These are phyloP conservation scores for Cystobasidium onofrii DNA, from an alignment of 768 basidiomycete species.

Conservation along the genomic window DNA sequence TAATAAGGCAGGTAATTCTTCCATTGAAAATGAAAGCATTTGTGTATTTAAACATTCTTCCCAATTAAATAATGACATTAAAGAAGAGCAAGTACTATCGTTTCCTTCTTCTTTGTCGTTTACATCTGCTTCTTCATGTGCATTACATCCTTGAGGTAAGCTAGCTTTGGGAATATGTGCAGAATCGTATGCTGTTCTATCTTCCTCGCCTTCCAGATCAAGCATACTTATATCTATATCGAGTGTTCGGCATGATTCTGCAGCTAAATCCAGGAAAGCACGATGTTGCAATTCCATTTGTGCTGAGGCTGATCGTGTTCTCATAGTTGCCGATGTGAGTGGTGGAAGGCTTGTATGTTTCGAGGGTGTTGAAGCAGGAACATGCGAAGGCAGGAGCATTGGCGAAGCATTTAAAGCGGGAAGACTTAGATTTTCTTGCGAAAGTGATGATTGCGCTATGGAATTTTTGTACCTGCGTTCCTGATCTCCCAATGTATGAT, in stretches of 20 bases:
- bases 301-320: background rate
- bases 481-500: too few species aligned
- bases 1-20: constrained; percentile 69
- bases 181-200: background rate
- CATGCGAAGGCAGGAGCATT: background rate
- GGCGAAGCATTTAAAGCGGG: background rate
- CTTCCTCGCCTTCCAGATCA: constrained; percentile 21
- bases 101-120: constrained; percentile 49
- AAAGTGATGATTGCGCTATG: too few species aligned
- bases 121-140: constrained; percentile 1
- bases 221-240: constrained; percentile 57
- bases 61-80: constrained; percentile 38
- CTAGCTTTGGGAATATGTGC: background rate
- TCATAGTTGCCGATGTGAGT: background rate
- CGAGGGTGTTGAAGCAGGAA: background rate
- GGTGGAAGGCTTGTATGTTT: constrained; percentile 23
- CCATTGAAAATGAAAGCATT: constrained; percentile 88
- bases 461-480: too few species aligned
- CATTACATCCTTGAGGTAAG: background rate
- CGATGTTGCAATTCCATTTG: constrained; percentile 16
- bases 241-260: constrained; percentile 41
- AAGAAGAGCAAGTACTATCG: constrained; percentile 38
- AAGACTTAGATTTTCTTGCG: background rate
- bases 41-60: constrained; percentile 64
- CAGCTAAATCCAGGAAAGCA: constrained; percentile 52